These are phyloP conservation scores for Wickerhamomyces canadensis DNA, from an alignment of 805 yeast species.

Conservation along the genomic window DNA sequence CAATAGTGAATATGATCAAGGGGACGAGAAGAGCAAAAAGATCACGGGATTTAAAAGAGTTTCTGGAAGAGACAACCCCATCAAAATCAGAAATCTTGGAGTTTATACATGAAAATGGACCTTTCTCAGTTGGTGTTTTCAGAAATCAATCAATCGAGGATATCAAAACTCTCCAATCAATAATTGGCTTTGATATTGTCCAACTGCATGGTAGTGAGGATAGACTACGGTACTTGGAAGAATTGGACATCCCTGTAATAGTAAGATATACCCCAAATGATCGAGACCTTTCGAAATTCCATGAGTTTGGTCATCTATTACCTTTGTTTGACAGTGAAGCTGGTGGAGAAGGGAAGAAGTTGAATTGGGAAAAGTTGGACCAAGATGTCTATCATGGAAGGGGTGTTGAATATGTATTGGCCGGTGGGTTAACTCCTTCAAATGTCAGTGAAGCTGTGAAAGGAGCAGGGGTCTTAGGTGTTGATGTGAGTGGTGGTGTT, in stretches of 20 bases:
- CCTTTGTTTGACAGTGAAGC: conserved; percentile 79
- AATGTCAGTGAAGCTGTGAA: conserved; percentile 54
- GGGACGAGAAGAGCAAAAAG: conserved; percentile 15
- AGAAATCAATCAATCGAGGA: conserved; percentile 71
- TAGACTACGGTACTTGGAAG: conserved; percentile 33
- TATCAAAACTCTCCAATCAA: conserved; percentile 37
- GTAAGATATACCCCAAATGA: conserved; percentile 66
- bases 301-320: conserved; percentile 36
- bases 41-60: not conserved
- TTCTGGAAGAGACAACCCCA: conserved; percentile 12
- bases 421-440: conserved; percentile 83
- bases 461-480: conserved; percentile 67
- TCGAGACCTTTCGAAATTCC: conserved; percentile 28
- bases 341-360: conserved; percentile 87
- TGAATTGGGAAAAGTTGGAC: conserved; percentile 64
- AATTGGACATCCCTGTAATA: conserved; percentile 52
- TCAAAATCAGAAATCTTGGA: too few species aligned
- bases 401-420: conserved; percentile 49
- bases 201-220: conserved; percentile 85
- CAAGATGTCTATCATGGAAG: conserved; percentile 27
- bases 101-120: conserved; percentile 40
- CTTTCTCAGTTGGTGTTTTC: conserved; percentile 84
- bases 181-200: conserved; percentile 60
- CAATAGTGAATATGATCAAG: conserved; percentile 36
- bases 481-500: conserved; percentile 94